Percentiles rank a stretch among this genome's conserved stretches.
These are phyloP conservation scores for Papilionanthe hybrid DNA, from an alignment of 116 monocot species.

Conservation along the genomic window DNA sequence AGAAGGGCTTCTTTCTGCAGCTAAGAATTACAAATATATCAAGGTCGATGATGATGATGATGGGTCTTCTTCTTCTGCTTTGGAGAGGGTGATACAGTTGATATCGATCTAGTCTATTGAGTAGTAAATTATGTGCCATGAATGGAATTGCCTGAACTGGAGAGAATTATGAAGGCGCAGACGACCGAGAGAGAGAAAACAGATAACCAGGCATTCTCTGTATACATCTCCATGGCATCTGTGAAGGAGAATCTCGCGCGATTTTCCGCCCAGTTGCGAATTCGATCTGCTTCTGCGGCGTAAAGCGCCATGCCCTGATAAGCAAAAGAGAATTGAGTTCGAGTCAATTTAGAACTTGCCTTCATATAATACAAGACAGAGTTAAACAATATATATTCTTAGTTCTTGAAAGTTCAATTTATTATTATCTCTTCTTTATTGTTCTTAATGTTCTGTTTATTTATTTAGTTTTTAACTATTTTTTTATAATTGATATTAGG, in stretches of 20 bases:
- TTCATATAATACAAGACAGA: no score
- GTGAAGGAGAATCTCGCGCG: conserved; percentile 88
- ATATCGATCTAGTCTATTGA: neutral
- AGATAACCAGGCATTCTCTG: conserved; percentile 87
- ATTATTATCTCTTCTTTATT: no score
- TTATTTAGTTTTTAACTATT: no score
- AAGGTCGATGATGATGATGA: neutral
- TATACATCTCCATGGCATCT: conserved; percentile 97
- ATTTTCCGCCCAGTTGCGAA: conserved; percentile 94
- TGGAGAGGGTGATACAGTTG: neutral
- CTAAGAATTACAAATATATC: neutral
- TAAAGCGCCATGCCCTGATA: conserved; percentile 78
- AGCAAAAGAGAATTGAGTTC: neutral
- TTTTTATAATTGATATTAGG: no score
- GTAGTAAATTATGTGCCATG: no score
- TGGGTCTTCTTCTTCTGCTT: neutral
- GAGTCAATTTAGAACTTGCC: no score
- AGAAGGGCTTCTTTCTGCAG: neutral
- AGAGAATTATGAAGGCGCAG: conserved; percentile 95
- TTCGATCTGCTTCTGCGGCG: conserved; percentile 90
- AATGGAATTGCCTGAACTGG: conserved; percentile 50
- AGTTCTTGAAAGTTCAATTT: no score
- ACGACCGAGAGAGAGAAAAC: conserved; percentile 95
- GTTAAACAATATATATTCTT: no score
- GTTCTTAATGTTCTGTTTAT: no score